phyloP scores from a whole-genome alignment of 345 rosid species.

The Raphanus sativus region DNA sequence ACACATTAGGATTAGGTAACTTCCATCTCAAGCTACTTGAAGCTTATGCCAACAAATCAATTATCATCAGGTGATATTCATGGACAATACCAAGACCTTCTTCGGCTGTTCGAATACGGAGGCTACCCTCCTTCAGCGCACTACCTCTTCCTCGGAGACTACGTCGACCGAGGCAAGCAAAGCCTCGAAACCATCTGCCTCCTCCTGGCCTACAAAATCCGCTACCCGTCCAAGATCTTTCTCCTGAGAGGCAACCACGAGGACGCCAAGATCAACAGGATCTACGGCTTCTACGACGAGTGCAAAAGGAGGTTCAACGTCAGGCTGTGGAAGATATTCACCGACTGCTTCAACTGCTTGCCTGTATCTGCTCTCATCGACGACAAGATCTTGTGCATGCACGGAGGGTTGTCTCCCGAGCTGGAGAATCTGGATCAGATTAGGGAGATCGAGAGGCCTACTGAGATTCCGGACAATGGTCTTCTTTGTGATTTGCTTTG shows the following conservation, averaged over 20 bases:
- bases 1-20: too few species aligned
- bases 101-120: slow-evolving; percentile 77
- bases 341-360: slow-evolving; percentile 90
- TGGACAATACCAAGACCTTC: slow-evolving; percentile 96
- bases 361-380: slow-evolving; percentile 95
- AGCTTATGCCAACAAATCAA: too few species aligned
- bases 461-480: slow-evolving; percentile 87
- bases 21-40: too few species aligned
- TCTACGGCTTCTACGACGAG: slow-evolving; percentile 98
- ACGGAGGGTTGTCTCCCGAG: slow-evolving; percentile 92
- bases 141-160: slow-evolving; percentile 94
- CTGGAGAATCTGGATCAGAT: slow-evolving; percentile 70
- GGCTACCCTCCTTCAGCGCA: slow-evolving; percentile 89
- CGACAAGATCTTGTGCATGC: slow-evolving; percentile 94
- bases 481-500: slow-evolving; percentile 94
- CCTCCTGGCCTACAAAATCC: slow-evolving; percentile 89
- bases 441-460: slow-evolving; percentile 75
- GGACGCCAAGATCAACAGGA: slow-evolving; percentile 93
- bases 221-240: slow-evolving; percentile 66
- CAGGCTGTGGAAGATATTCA: slow-evolving; percentile 89
- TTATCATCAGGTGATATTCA: slow-evolving; percentile 71
- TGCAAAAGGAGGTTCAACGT: slow-evolving; percentile 95
- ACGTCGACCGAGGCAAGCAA: slow-evolving; percentile 96
- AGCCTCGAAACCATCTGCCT: slow-evolving; percentile 96
- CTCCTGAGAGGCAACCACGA: slow-evolving; percentile 98